These are phyloP conservation scores for Arctostaphylos glauca DNA, from an alignment of 148 eudicot species.

Conservation along the genomic window DNA sequence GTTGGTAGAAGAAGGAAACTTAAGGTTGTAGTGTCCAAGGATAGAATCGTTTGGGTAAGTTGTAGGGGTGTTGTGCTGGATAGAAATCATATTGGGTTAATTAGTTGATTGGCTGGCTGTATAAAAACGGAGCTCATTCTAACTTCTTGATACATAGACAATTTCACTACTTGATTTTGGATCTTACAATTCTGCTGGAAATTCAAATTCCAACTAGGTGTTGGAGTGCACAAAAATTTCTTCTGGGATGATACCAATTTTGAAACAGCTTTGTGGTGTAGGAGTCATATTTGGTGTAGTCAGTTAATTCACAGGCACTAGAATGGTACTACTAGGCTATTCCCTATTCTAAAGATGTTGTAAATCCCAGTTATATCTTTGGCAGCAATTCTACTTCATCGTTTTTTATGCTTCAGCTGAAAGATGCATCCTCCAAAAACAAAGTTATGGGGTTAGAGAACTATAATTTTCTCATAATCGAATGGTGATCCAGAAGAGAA, in stretches of 20 bases:
- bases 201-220: too few relatives aligned
- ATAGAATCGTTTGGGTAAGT: background rate
- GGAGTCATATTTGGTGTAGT: background rate
- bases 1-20: background rate
- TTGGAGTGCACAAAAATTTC: background rate
- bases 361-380: background rate
- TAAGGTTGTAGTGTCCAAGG: background rate
- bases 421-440: background rate
- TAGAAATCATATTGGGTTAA: background rate
- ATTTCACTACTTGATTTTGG: background rate
- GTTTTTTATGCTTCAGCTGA: background rate
- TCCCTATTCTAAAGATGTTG: background rate
- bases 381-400: background rate
- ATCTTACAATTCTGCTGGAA: background rate
- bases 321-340: background rate
- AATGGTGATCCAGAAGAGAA: background rate
- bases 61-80: background rate
- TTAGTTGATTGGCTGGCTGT: background rate
- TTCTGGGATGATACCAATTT: background rate
- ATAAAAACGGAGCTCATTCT: background rate
- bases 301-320: background rate
- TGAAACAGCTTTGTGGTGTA: background rate
- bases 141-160: background rate
- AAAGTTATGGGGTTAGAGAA: background rate
- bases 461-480: background rate